Percentiles rank a stretch among this genome's conserved stretches.
These are phyloP conservation scores for Chaetomium olivaceum DNA, from an alignment of 2,329 filamentous ascomycete genomes.

Conservation along the genomic window DNA sequence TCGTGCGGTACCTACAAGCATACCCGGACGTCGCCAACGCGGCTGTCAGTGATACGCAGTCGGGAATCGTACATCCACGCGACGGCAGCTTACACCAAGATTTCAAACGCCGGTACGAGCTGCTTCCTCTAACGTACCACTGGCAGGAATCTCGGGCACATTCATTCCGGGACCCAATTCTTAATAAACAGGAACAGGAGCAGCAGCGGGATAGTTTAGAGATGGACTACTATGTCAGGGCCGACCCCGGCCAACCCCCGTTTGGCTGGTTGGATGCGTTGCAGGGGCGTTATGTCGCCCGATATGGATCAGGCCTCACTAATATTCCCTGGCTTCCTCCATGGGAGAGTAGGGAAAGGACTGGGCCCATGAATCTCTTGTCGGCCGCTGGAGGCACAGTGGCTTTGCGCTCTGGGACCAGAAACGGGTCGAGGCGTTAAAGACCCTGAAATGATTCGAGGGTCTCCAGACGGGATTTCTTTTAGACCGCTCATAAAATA, in stretches of 20 bases:
- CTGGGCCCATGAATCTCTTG: neutral
- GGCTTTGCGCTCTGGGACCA: slow-evolving; percentile 11
- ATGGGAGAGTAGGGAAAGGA: neutral
- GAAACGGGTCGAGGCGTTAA: slow-evolving; percentile 14
- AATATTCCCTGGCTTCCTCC: neutral
- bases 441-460: slow-evolving; percentile 8
- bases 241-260: too few relatives aligned
- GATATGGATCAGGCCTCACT: neutral
- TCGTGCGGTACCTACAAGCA: slow-evolving; percentile 9
- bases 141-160: neutral
- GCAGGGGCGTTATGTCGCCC: neutral
- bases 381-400: neutral
- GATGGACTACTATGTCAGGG: too few relatives aligned
- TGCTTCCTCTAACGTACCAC: slow-evolving; percentile 2
- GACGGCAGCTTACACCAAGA: neutral
- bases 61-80: neutral
- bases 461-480: slow-evolving; percentile 12
- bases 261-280: slow-evolving; percentile 12
- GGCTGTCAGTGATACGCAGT: neutral
- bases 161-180: neutral
- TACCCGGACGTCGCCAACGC: slow-evolving; percentile 5
- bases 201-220: too few relatives aligned
- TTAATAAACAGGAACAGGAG: too few relatives aligned
- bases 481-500: neutral
- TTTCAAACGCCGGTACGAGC: slow-evolving; percentile 1